Base-by-base conservation (phyloP, 257 asterid species). In the Solanum sejunctum region DNA sequence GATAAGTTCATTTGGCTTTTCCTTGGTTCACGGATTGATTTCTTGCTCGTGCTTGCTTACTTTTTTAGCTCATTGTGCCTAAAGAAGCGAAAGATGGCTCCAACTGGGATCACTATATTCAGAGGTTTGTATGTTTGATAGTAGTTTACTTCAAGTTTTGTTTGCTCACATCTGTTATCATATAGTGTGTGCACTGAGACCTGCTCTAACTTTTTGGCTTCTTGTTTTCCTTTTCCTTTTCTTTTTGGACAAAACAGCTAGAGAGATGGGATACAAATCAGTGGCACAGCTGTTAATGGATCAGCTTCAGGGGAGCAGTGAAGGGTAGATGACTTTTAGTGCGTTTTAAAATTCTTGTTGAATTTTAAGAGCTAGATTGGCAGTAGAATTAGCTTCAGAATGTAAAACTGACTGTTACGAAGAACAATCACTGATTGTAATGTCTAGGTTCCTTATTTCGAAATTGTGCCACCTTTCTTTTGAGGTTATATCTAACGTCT, bases 281-380 rank as follows among this genome's bases (percentile, higher is more conserved):
- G 98, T 93, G 87, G 98, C 99, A 47, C 97, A 94, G 86, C 88
- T 89, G 15, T 84, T 93, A 84, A 93, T 93, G 98, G 91, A 88
- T 84, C 84, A 88, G 90, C 97, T 95, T 85, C 87, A 83, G 86
- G 86, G 85, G 83, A 85, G 90, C 86, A 84, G 90, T 73, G 18
- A 86, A 80, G 79, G 32, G 87, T 83, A 47, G 84, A 87, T 21
- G 10, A 84, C 2, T 10, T 49, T 51, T 49, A 15, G 60, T 32
- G 32, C 32, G 32, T 47, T 77, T 45, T 16, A 4, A 75, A 8
- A 23, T 43, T 15, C 16, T 77, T 51, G 39, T 51, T 49, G 43
- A 54, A 70, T 39, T 70, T 17, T 8, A 17, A 39, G 52, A 39
- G 52, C 52, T 36, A 4, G 16, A 39, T 70, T 17, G 12, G 43